A percentile compares a stretch with the other conserved stretches of the same genome.
These are phyloP conservation scores for Lachnellula cervina DNA, from an alignment of 2,329 filamentous ascomycete genomes.

Conservation along the genomic window DNA sequence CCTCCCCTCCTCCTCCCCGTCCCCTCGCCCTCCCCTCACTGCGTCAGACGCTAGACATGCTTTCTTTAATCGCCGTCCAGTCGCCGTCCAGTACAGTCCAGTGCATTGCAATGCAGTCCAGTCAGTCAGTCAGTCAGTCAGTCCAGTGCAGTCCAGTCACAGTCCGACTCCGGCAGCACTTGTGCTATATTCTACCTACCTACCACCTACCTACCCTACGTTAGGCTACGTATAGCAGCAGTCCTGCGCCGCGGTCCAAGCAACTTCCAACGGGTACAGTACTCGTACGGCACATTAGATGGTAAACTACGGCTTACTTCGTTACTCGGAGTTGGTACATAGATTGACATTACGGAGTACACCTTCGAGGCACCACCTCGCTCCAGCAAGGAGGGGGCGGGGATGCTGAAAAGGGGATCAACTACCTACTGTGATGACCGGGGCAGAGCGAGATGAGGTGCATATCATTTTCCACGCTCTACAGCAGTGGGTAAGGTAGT, in stretches of 20 bases:
- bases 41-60: conserved; percentile 5
- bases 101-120: background rate
- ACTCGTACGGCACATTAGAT: too few species aligned
- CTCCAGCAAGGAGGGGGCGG: background rate
- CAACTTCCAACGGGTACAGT: background rate
- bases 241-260: background rate
- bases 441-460: background rate
- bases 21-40: background rate
- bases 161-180: background rate
- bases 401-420: background rate
- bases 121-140: too few species aligned
- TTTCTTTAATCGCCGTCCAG: conserved; percentile 3
- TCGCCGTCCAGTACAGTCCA: background rate
- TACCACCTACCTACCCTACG: too few species aligned
- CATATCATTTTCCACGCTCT: background rate
- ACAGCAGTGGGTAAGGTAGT: background rate
- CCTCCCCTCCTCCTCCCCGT: background rate
- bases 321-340: too few species aligned
- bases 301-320: too few species aligned
- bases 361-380: background rate
- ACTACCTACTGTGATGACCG: background rate
- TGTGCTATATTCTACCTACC: background rate
- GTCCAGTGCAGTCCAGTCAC: background rate
- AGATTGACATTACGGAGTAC: too few species aligned
- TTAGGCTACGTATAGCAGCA: background rate